These are phyloP conservation scores for Fusarium chuoi DNA, from an alignment of 2,329 filamentous ascomycete genomes.

Conservation along the genomic window DNA sequence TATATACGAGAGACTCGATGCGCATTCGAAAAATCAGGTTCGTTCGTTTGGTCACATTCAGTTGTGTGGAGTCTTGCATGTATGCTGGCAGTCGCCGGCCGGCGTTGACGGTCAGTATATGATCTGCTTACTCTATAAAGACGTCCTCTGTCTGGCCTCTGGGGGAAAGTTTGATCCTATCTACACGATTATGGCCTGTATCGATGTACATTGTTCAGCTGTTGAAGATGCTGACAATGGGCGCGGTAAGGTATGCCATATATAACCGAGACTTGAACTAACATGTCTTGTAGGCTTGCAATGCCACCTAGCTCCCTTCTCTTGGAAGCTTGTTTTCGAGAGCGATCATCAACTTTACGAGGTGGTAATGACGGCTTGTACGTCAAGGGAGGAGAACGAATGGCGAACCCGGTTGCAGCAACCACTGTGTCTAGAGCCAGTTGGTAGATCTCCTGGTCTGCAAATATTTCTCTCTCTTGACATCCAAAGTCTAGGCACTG, in stretches of 20 bases:
- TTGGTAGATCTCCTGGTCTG: slow-evolving; percentile 57
- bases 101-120: slow-evolving; percentile 82
- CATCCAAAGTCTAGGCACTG: slow-evolving; percentile 78
- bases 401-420: slow-evolving; percentile 78
- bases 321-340: slow-evolving; percentile 93
- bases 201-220: slow-evolving; percentile 72
- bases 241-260: slow-evolving; percentile 63
- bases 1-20: slow-evolving; percentile 57
- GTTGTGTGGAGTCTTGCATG: slow-evolving; percentile 84
- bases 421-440: slow-evolving; percentile 60
- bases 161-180: slow-evolving; percentile 70
- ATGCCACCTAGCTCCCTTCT: slow-evolving; percentile 86
- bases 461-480: slow-evolving; percentile 74
- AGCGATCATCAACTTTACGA: slow-evolving; percentile 81
- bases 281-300: slow-evolving; percentile 72
- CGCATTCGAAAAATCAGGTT: slow-evolving; percentile 71
- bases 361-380: slow-evolving; percentile 87
- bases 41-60: slow-evolving; percentile 82
- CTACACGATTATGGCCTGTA: slow-evolving; percentile 80
- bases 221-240: slow-evolving; percentile 81
- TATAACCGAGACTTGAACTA: background rate
- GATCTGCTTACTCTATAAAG: slow-evolving; percentile 84
- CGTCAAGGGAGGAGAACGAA: slow-evolving; percentile 78
- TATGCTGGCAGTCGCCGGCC: slow-evolving; percentile 80
- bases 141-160: slow-evolving; percentile 80